Evolutionary conservation across 1,284 basidiomycete genomes (phyloP).

Genomic region (Apiotrichum mycotoxinovorans): DNA sequence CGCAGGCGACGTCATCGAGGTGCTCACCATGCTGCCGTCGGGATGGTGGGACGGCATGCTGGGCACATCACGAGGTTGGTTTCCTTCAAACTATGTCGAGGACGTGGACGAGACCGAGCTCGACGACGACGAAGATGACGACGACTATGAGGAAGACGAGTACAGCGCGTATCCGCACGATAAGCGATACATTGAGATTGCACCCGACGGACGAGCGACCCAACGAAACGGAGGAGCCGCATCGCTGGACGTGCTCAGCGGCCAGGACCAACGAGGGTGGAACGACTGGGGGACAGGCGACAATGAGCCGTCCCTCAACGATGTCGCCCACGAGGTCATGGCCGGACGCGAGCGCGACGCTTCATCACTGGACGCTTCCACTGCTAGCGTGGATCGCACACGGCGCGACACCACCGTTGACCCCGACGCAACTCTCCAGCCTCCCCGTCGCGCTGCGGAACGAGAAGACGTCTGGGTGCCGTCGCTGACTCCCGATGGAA

Average conservation of each 20-base stretch:
- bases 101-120: slow-evolving; percentile 75
- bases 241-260: slow-evolving; percentile 25
- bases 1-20: slow-evolving; percentile 87
- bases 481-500: slow-evolving; percentile 47
- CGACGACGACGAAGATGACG: slow-evolving; percentile 54
- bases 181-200: slow-evolving; percentile 52
- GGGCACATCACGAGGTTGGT: slow-evolving; percentile 88
- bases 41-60: slow-evolving; percentile 99
- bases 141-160: slow-evolving; percentile 1
- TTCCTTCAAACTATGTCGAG: slow-evolving; percentile 92
- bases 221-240: slow-evolving; percentile 11
- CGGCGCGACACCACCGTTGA: neutral
- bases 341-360: slow-evolving; percentile 2
- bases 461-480: slow-evolving; percentile 50
- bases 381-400: neutral
- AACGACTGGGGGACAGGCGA: slow-evolving; percentile 20
- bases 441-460: slow-evolving; percentile 4
- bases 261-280: slow-evolving; percentile 28
- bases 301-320: slow-evolving; percentile 25
- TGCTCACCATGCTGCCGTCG: slow-evolving; percentile 81
- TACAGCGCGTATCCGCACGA: slow-evolving; percentile 1
- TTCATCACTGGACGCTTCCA: neutral
- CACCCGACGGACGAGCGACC: slow-evolving; percentile 64
- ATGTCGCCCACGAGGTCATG: slow-evolving; percentile 42
- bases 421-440: slow-evolving; percentile 16